These are phyloP conservation scores for Botrytis fragariae DNA, from an alignment of 2,329 filamentous ascomycete genomes.

Conservation along the genomic window DNA sequence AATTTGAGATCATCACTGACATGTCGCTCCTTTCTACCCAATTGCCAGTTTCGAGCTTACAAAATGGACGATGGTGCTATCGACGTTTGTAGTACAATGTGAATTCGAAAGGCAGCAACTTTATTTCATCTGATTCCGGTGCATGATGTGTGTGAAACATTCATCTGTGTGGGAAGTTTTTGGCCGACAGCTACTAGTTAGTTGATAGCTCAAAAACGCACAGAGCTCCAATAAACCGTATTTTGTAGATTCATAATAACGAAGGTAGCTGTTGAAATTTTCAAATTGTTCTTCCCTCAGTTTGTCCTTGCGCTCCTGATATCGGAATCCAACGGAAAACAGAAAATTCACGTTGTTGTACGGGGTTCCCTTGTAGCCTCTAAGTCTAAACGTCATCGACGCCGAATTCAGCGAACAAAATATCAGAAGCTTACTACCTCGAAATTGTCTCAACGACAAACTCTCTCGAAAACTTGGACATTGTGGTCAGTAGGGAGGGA, in stretches of 20 bases:
- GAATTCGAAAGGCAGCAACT: neutral
- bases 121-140: neutral
- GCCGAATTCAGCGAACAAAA: neutral
- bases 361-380: neutral
- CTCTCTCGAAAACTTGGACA: neutral
- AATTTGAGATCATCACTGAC: neutral
- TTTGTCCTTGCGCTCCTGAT: neutral
- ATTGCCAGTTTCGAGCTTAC: neutral
- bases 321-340: neutral
- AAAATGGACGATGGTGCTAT: neutral
- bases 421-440: neutral
- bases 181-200: neutral
- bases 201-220: neutral
- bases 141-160: neutral
- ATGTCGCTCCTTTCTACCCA: neutral
- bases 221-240: neutral
- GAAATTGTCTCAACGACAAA: neutral
- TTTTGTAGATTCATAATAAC: neutral
- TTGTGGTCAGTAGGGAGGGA: neutral
- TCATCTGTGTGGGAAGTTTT: neutral
- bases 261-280: neutral
- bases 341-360: neutral
- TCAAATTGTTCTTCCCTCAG: too few relatives aligned
- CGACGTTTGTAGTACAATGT: neutral
- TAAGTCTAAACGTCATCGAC: neutral